phyloP scores from a whole-genome alignment of 2,329 filamentous ascomycete species.

The Nemania diffusa region DNA sequence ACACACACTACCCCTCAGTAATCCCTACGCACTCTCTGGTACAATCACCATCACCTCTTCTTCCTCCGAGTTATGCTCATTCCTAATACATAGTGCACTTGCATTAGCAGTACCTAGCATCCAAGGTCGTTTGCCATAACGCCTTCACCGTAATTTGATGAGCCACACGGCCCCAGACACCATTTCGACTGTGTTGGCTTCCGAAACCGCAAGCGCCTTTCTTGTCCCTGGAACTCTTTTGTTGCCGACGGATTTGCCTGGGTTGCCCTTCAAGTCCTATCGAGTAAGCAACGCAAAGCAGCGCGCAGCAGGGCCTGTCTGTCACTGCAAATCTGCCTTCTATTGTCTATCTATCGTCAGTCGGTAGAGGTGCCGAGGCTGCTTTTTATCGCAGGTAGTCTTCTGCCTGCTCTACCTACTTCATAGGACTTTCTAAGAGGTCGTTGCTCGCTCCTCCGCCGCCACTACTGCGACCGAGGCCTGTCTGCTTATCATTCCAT shows the following conservation, averaged over 20 bases:
- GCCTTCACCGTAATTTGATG: conserved; percentile 28
- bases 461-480: conserved; percentile 9
- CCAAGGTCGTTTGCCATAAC: background rate
- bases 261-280: conserved; percentile 10
- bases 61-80: background rate
- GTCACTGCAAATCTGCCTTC: background rate
- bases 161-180: conserved; percentile 8
- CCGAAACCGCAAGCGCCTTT: conserved; percentile 27
- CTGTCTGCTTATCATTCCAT: conserved; percentile 11
- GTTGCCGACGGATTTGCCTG: conserved; percentile 6
- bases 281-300: conserved; percentile 8
- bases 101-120: no score
- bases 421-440: background rate
- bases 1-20: background rate
- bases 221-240: conserved; percentile 8
- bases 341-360: conserved; percentile 1
- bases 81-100: background rate
- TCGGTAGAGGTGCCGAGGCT: background rate
- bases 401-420: background rate
- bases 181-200: conserved; percentile 4
- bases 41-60: background rate
- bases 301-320: conserved; percentile 3
- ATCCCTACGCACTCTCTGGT: background rate
- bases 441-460: conserved; percentile 18
- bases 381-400: background rate